A percentile compares a stretch with the other conserved stretches of the same genome.
phyloP scores from a whole-genome alignment of 805 yeast species.

The Lachancea kluyveri region DNA sequence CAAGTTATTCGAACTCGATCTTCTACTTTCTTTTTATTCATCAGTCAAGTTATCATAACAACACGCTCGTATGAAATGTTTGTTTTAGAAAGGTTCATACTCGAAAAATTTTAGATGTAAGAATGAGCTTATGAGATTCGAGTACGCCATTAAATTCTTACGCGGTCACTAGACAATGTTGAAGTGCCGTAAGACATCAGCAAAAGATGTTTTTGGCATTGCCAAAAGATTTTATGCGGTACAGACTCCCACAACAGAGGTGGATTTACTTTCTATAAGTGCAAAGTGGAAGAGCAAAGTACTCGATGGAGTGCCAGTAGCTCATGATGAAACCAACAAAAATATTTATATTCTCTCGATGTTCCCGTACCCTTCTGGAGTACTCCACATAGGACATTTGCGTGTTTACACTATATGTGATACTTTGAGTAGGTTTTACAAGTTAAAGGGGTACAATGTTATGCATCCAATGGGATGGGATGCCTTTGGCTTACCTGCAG shows the following conservation, averaged over 20 bases:
- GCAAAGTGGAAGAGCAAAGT: constrained; percentile 26
- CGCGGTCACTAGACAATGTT: too few species aligned
- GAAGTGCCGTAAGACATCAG: neutral
- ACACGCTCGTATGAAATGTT: too few species aligned
- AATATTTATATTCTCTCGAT: constrained; percentile 60
- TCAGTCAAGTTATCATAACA: too few species aligned
- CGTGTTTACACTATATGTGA: constrained; percentile 91
- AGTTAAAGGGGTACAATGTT: constrained; percentile 71
- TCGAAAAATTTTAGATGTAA: too few species aligned
- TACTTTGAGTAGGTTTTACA: constrained; percentile 67
- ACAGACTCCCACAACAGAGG: too few species aligned
- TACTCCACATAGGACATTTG: constrained; percentile 87
- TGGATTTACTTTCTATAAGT: constrained; percentile 13
- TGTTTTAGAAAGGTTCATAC: too few species aligned
- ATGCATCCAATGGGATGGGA: constrained; percentile 99
- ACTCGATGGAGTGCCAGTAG: constrained; percentile 12
- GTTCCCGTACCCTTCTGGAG: constrained; percentile 97
- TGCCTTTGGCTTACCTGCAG: constrained; percentile 97
- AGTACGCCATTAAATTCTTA: too few species aligned
- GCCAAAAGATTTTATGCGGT: too few species aligned
- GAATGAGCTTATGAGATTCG: too few species aligned
- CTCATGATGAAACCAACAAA: constrained; percentile 6
- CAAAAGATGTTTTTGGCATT: too few species aligned
- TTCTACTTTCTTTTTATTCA: too few species aligned
- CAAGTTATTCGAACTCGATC: too few species aligned